These are phyloP conservation scores for Ophiocordyceps camponoti-saundersi DNA, from an alignment of 2,329 filamentous ascomycete genomes.

Conservation along the genomic window DNA sequence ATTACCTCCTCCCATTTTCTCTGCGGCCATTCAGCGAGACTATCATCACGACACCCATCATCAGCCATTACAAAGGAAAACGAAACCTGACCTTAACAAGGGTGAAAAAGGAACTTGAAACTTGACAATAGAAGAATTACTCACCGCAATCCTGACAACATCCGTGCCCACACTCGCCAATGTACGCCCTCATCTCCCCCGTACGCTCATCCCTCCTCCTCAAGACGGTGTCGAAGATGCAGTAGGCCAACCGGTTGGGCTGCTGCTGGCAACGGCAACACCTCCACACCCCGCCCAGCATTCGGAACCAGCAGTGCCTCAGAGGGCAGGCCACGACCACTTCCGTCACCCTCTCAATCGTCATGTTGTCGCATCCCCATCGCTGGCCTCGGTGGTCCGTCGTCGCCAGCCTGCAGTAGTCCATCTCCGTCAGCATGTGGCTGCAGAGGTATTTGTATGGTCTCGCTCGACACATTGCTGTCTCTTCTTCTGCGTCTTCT, in stretches of 20 bases:
- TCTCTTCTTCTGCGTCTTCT: no score
- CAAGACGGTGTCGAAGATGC: constrained; percentile 15
- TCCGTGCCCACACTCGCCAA: constrained; percentile 27
- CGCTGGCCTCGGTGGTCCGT: neutral
- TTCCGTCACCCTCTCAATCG: neutral
- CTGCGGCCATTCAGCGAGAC: no score
- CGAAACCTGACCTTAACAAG: no score
- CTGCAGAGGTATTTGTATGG: neutral
- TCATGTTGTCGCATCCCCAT: neutral
- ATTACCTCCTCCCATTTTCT: no score
- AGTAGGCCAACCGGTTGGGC: constrained; percentile 36
- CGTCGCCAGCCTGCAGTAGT: neutral
- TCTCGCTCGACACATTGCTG: neutral
- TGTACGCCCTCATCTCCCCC: constrained; percentile 15
- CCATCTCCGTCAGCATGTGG: neutral
- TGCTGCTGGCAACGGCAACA: constrained; percentile 35
- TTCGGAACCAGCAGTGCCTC: constrained; percentile 31
- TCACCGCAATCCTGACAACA: constrained; percentile 29
- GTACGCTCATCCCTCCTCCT: constrained; percentile 5
- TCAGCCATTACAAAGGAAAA: no score
- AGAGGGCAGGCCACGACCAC: constrained; percentile 26
- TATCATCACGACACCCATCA: no score
- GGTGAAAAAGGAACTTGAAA: neutral
- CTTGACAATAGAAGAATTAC: neutral
- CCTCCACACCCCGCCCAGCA: constrained; percentile 22